Percentiles rank a stretch among this genome's conserved stretches.
Conservation (phyloP, 164 flowering plant species). For the Berberis vulgaris region DNA sequence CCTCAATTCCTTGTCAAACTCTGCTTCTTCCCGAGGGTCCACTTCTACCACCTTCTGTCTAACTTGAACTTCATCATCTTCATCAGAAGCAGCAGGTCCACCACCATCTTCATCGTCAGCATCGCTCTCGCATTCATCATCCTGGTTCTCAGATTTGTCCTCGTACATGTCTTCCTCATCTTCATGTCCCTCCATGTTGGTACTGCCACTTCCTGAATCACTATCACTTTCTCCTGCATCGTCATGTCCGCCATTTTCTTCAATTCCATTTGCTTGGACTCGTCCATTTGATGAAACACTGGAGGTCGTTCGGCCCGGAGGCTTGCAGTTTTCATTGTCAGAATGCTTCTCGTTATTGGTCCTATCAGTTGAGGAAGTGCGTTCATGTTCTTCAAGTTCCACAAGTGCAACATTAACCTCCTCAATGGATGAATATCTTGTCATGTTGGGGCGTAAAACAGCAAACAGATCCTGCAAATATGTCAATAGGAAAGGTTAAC, state of each 20-base stretch:
- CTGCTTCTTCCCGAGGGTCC: conserved; percentile 80
- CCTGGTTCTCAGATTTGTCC: conserved; percentile 26
- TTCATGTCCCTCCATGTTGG: conserved; percentile 46
- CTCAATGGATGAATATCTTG: conserved; percentile 68
- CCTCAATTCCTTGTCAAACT: conserved; percentile 75
- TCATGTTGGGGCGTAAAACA: conserved; percentile 81
- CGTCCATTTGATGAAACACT: no score
- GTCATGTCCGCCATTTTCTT: no score
- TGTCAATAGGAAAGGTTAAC: neutral
- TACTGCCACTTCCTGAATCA: conserved; percentile 76
- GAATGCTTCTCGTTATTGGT: no score
- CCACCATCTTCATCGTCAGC: conserved; percentile 54
- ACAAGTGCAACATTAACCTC: conserved; percentile 67
- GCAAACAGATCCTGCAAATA: conserved; percentile 76
- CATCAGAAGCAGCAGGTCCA: conserved; percentile 62
- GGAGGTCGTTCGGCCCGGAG: no score
- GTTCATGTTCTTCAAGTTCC: conserved; percentile 84
- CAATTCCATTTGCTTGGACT: no score
- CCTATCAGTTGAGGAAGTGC: conserved; percentile 16
- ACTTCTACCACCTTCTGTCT: conserved; percentile 58
- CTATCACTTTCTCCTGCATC: conserved; percentile 43
- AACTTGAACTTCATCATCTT: conserved; percentile 85
- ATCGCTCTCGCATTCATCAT: conserved; percentile 5
- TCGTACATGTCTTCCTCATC: conserved; percentile 63
- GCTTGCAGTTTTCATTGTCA: no score